These are phyloP conservation scores for Aleurites moluccanus DNA, from an alignment of 441 rosid genomes.

Conservation along the genomic window DNA sequence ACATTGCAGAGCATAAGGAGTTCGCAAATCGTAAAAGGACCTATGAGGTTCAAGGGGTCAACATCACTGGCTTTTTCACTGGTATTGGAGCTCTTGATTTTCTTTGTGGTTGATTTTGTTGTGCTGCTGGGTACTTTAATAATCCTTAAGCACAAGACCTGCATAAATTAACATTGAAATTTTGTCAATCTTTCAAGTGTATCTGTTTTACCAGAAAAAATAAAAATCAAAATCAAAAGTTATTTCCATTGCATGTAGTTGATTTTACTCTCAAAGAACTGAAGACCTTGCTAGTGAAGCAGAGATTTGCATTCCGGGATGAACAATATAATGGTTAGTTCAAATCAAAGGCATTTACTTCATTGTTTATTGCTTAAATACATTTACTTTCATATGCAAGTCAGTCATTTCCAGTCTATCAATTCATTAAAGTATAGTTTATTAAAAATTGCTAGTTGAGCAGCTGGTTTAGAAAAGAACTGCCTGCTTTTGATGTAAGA, in stretches of 20 bases:
- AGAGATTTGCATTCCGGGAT: constrained; percentile 76
- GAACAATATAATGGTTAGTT: constrained; percentile 78
- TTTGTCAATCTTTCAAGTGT: not conserved
- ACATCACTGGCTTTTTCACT: constrained; percentile 71
- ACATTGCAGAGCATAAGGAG: constrained; percentile 67
- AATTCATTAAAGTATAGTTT: not conserved
- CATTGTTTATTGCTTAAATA: not conserved
- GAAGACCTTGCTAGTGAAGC: constrained; percentile 67
- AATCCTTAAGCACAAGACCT: not conserved
- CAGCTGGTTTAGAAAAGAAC: not conserved
- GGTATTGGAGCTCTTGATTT: constrained; percentile 41
- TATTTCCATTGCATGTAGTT: constrained; percentile 42
- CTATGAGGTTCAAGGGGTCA: constrained; percentile 71
- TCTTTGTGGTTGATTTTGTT: constrained; percentile 1
- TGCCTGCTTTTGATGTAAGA: not conserved
- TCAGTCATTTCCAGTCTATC: not conserved
- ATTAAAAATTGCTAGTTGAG: not conserved
- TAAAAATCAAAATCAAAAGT: not conserved
- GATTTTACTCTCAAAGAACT: constrained; percentile 83
- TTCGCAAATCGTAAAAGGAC: constrained; percentile 82
- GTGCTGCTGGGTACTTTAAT: constrained; percentile 6
- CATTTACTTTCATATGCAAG: not conserved
- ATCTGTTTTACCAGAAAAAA: not conserved
- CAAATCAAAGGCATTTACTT: not conserved
- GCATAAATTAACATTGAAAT: not conserved